Evolutionary conservation across 169 alveolate genomes (phyloP).

Genomic region (Cardiosporidium cionae): DNA sequence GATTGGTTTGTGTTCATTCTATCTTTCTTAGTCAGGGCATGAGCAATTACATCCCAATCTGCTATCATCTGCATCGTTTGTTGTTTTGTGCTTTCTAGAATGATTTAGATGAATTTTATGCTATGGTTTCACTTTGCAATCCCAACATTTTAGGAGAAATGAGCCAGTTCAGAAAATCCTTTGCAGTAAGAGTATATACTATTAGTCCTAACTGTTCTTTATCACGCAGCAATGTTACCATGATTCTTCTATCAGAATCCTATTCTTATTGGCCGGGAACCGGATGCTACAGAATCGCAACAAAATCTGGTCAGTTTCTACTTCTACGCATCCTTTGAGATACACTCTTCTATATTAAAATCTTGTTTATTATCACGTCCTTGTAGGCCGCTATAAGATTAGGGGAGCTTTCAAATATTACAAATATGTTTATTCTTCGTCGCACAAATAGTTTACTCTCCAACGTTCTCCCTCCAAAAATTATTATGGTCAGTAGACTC

Average conservation of each 20-base stretch:
- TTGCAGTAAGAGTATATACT: conserved; percentile 34
- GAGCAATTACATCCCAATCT: too few species aligned
- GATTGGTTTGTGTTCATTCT: too few species aligned
- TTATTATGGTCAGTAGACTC: conserved; percentile 48
- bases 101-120: conserved; percentile 76
- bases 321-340: too few species aligned
- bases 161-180: conserved; percentile 49
- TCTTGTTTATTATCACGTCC: background rate
- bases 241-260: conserved; percentile 46
- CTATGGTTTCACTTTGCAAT: conserved; percentile 74
- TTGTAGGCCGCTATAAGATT: conserved; percentile 64
- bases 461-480: conserved; percentile 78
- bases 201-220: background rate
- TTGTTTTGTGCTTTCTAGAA: too few species aligned
- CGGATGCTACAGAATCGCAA: conserved; percentile 76
- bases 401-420: conserved; percentile 71
- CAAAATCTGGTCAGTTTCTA: conserved; percentile 45
- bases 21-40: too few species aligned
- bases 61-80: too few species aligned
- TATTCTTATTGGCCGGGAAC: conserved; percentile 72
- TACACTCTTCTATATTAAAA: background rate
- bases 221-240: too few species aligned
- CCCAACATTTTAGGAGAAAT: conserved; percentile 77
- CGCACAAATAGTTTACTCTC: conserved; percentile 76
- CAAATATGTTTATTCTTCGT: conserved; percentile 75